Conservation (phyloP, 2,329 filamentous ascomycete species). For the Claviceps fusiformis region DNA sequence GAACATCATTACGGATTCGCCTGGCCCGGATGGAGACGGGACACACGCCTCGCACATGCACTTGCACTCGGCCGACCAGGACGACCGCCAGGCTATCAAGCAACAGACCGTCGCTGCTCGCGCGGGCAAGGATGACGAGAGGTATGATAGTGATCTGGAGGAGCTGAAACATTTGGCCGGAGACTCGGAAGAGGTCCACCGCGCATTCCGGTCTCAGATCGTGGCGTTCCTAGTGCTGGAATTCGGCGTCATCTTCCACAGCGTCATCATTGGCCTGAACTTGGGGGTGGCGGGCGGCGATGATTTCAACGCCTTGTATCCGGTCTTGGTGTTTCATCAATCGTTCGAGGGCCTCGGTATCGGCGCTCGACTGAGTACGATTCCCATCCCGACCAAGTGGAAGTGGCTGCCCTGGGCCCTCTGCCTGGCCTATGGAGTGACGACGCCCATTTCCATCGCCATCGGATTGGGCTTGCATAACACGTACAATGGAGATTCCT, state of each 20-base stretch:
- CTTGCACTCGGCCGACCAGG: constrained; percentile 27
- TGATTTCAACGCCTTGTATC: constrained; percentile 44
- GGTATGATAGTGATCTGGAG: constrained; percentile 7
- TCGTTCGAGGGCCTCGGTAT: constrained; percentile 51
- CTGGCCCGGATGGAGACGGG: not conserved
- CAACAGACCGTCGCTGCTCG: not conserved
- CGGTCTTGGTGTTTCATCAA: constrained; percentile 50
- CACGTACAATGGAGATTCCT: constrained; percentile 12
- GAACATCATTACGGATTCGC: constrained; percentile 13
- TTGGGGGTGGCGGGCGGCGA: constrained; percentile 39
- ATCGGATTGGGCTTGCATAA: constrained; percentile 31
- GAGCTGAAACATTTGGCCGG: constrained; percentile 11
- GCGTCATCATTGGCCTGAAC: constrained; percentile 49
- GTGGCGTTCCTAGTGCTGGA: constrained; percentile 37
- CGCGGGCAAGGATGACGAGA: constrained; percentile 1
- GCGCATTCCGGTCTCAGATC: constrained; percentile 23
- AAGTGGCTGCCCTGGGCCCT: constrained; percentile 35
- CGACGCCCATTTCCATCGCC: constrained; percentile 37
- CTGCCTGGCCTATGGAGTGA: constrained; percentile 33
- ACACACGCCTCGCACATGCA: constrained; percentile 19
- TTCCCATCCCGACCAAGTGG: constrained; percentile 31
- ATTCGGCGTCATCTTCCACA: constrained; percentile 51
- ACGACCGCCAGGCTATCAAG: constrained; percentile 7
- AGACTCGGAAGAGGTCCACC: constrained; percentile 7
- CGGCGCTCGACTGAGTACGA: constrained; percentile 43